These are phyloP conservation scores for Zanthoxylum bungeanum DNA, from an alignment of 345 rosid genomes.

Conservation along the genomic window DNA sequence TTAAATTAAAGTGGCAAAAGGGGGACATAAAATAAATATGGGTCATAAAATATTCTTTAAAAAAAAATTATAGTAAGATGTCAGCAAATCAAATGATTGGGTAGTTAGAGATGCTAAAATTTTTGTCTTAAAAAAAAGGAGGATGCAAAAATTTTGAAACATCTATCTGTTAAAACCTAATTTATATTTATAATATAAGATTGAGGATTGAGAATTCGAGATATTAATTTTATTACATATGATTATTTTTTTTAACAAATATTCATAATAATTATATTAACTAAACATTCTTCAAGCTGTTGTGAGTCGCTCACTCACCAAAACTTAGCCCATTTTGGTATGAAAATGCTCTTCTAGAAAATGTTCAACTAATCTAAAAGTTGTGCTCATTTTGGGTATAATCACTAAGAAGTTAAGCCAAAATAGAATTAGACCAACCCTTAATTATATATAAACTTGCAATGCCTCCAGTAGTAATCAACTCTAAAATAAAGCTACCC, in stretches of 20 bases:
- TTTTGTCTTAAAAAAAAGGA: no score
- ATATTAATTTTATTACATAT: no score
- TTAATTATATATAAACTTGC: background rate
- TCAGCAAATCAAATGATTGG: slow-evolving; percentile 25
- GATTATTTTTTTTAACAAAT: no score
- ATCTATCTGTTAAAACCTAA: background rate
- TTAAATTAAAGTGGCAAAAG: background rate
- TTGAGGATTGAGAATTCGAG: no score
- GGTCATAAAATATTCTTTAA: background rate
- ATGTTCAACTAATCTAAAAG: background rate
- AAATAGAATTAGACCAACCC: background rate
- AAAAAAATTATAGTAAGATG: background rate
- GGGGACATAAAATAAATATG: background rate
- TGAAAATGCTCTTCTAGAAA: background rate
- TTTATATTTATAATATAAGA: no score
- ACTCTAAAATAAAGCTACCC: background rate
- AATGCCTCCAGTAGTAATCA: background rate
- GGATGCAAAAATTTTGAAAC: background rate
- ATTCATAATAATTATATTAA: no score
- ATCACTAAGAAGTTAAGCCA: background rate
- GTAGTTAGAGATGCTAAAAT: slow-evolving; percentile 34
- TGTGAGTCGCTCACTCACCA: background rate
- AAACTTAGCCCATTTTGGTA: background rate
- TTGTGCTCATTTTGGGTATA: background rate
- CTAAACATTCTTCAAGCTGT: no score